Conservation (phyloP, 306 rosid species). For the Gastrolobium villosum region DNA sequence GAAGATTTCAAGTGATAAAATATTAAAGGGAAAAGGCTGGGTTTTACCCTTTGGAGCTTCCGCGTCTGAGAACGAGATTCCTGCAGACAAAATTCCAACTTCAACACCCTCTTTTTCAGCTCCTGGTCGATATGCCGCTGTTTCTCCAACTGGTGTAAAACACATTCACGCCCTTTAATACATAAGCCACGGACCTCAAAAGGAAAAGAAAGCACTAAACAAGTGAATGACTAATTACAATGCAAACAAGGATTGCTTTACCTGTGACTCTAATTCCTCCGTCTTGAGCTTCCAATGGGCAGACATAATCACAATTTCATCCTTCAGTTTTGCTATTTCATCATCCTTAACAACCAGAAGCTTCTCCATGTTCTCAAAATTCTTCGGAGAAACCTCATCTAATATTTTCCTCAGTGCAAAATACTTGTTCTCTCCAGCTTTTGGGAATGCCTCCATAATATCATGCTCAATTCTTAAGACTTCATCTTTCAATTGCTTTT, state of each 20-base stretch:
- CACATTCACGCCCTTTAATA: slow-evolving; percentile 34
- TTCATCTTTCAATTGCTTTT: slow-evolving; percentile 89
- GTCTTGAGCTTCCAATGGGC: slow-evolving; percentile 93
- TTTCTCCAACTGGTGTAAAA: slow-evolving; percentile 85
- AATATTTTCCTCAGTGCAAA: slow-evolving; percentile 78
- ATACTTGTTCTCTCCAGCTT: slow-evolving; percentile 73
- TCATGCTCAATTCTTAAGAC: slow-evolving; percentile 85
- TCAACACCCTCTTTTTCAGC: slow-evolving; percentile 90
- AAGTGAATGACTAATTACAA: not conserved
- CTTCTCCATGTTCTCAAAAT: slow-evolving; percentile 79
- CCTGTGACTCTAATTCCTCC: slow-evolving; percentile 96
- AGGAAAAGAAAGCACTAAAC: not conserved
- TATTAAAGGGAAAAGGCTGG: not conserved
- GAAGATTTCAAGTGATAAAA: not conserved
- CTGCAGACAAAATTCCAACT: slow-evolving; percentile 93
- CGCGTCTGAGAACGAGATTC: slow-evolving; percentile 94
- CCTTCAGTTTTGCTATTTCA: slow-evolving; percentile 77
- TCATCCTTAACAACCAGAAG: slow-evolving; percentile 79
- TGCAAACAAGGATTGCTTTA: slow-evolving; percentile 40
- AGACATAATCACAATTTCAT: slow-evolving; percentile 84
- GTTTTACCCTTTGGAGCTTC: slow-evolving; percentile 90
- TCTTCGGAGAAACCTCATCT: slow-evolving; percentile 88
- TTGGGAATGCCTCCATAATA: slow-evolving; percentile 79
- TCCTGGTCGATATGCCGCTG: slow-evolving; percentile 94
- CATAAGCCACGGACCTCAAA: slow-evolving; percentile 20